Evolutionary conservation across 495 filamentous ascomycete species (phyloP), one percentile per base, ranked within the genome.

Genomic region (Talaromyces borbonicus): DNA sequence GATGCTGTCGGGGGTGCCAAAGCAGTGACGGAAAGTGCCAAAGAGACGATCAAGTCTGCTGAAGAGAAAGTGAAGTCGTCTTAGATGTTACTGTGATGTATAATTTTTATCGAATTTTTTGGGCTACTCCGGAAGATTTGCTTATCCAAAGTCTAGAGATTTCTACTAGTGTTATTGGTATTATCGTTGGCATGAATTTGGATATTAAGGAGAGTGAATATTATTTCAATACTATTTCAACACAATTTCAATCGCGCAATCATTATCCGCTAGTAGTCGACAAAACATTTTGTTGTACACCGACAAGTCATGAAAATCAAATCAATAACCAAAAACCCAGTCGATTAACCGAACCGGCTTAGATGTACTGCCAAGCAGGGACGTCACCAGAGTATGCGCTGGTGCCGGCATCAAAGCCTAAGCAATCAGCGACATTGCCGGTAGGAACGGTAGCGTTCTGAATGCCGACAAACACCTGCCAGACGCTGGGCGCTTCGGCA

Each of bases 351-450:
- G 26, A 44, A 9, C 2, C 8, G 2, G 43, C 27, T 45, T 65
- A 72, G 32, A 49, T 49, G 37, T 71, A 72, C 56, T 72, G 59
- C 69, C 69, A 72, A 29, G 67, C 60, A 43, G 57, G 58, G 9
- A 52, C 47, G 11, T 48, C 52, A 5, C 56, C 57, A 8, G 50
- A 26, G 12, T 63, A 63, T 2, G 53, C 32, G 24, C 54, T 12
- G 2, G 65, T 62, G 12, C 66, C 8, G 20, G 67, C 62, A 9
- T 53, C 56, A 55, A 72, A 72, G 2, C 64, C 66, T 29, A 71
- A 43, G 41, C 69, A 72, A 15, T 66, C 60, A 7, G 9, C 26
- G 2, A 67, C 61, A 48, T 62, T 44, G 0, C 66, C 66, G 4
- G 45, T 47, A 20, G 69, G 67, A 0, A 69, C 67, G 29, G 63